phyloP scores from a whole-genome alignment of 139 green algal genomes.

The Tetraselmis chui region DNA sequence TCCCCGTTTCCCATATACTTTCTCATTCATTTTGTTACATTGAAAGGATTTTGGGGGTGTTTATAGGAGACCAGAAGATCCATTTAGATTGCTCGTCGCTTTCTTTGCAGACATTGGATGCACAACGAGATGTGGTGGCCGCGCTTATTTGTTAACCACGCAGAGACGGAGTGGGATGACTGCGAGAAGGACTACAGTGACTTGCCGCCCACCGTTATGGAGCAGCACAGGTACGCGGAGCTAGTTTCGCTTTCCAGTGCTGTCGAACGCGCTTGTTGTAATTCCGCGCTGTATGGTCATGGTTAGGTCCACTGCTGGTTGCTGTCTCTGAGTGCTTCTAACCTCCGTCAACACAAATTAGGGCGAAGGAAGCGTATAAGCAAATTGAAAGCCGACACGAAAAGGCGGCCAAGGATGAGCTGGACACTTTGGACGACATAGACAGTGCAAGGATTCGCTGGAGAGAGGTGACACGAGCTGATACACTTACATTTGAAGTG shows the following conservation, averaged over 20 bases:
- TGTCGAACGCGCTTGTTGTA: no score
- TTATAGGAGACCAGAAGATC: no score
- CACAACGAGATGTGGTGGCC: constrained; percentile 68
- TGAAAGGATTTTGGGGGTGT: no score
- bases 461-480: background rate
- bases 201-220: constrained; percentile 44
- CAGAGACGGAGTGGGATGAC: constrained; percentile 66
- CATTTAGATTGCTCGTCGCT: no score
- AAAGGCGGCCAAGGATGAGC: constrained; percentile 1
- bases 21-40: no score
- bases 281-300: no score
- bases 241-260: no score
- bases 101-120: constrained; percentile 40
- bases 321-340: background rate
- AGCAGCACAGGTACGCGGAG: constrained; percentile 31
- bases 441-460: constrained; percentile 3
- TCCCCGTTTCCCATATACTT: no score
- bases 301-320: background rate
- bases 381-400: background rate
- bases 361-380: background rate
- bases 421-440: background rate
- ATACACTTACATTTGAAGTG: no score
- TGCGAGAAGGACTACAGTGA: constrained; percentile 78
- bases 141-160: constrained; percentile 43
- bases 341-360: background rate